Percentiles rank a stretch among this genome's conserved stretches.
These are phyloP conservation scores for Pseudogymnoascus sp. DNA, from an alignment of 2,329 filamentous ascomycete species.

Conservation along the genomic window DNA sequence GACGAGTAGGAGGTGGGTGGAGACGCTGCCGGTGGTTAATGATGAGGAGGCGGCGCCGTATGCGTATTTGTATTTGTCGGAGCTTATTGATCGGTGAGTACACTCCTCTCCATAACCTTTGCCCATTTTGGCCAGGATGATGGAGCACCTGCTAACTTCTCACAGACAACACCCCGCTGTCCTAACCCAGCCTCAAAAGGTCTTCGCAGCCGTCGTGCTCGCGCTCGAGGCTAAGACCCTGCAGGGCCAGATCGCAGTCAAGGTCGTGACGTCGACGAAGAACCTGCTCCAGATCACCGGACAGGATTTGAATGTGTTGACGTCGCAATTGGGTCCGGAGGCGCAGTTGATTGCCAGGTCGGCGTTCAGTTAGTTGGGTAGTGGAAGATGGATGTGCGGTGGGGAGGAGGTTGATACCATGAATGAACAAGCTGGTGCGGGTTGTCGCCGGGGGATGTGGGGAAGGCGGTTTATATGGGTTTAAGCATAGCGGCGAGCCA, in stretches of 20 bases:
- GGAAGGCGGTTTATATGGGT: neutral
- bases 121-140: neutral
- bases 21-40: conserved; percentile 83
- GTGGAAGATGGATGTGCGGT: neutral
- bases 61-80: conserved; percentile 83
- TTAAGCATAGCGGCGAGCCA: conserved; percentile 1
- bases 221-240: conserved; percentile 87
- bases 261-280: conserved; percentile 72
- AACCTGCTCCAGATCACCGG: conserved; percentile 64
- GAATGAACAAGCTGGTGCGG: neutral
- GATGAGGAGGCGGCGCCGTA: conserved; percentile 97
- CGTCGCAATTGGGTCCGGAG: conserved; percentile 68
- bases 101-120: too few relatives aligned
- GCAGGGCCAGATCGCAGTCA: conserved; percentile 70
- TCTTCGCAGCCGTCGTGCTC: conserved; percentile 79
- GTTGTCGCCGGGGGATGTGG: neutral
- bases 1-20: conserved; percentile 77
- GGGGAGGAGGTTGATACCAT: conserved; percentile 9
- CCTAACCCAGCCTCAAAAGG: conserved; percentile 65
- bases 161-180: conserved; percentile 77
- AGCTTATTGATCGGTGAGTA: conserved; percentile 90
- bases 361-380: conserved; percentile 57
- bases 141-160: conserved; percentile 24
- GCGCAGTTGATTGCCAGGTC: conserved; percentile 72
- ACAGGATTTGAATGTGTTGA: conserved; percentile 66